Percentiles rank a stretch among this genome's conserved stretches.
Conservation (phyloP, 2,329 filamentous ascomycete genomes). For the Talaromyces sp. region DNA sequence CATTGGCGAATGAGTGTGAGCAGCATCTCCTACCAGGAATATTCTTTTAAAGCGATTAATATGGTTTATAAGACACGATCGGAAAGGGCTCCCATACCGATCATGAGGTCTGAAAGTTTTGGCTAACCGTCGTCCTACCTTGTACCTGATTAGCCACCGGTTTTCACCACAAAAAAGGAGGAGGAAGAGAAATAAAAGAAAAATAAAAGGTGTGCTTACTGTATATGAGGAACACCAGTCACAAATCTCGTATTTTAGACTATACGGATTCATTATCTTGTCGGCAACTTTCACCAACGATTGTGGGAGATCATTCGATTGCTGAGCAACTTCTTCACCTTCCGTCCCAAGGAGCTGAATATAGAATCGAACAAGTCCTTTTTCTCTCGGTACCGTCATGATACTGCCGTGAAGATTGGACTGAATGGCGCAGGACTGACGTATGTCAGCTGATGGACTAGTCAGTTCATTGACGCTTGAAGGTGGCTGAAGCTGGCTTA, state of each 20-base stretch:
- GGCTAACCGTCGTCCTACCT: slow-evolving; percentile 56
- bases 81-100: background rate
- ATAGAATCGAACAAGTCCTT: slow-evolving; percentile 58
- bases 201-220: slow-evolving; percentile 6
- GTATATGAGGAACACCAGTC: slow-evolving; percentile 63
- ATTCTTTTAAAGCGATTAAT: slow-evolving; percentile 46
- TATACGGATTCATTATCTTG: slow-evolving; percentile 63
- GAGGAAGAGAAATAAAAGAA: too few species aligned
- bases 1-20: slow-evolving; percentile 22
- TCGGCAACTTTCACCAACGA: slow-evolving; percentile 59
- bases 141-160: slow-evolving; percentile 55
- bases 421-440: slow-evolving; percentile 54
- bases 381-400: slow-evolving; percentile 65
- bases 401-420: slow-evolving; percentile 51
- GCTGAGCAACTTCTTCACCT: slow-evolving; percentile 16
- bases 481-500: background rate
- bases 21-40: slow-evolving; percentile 66
- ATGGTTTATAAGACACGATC: background rate
- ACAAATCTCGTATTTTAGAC: slow-evolving; percentile 57
- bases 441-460: slow-evolving; percentile 43
- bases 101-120: slow-evolving; percentile 31
- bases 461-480: background rate
- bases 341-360: slow-evolving; percentile 54
- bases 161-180: background rate
- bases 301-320: slow-evolving; percentile 46